A percentile compares a stretch with the other conserved stretches of the same genome.
Evolutionary conservation across 805 yeast species (phyloP).

Genomic region (Cyberlindnera meyerae): DNA sequence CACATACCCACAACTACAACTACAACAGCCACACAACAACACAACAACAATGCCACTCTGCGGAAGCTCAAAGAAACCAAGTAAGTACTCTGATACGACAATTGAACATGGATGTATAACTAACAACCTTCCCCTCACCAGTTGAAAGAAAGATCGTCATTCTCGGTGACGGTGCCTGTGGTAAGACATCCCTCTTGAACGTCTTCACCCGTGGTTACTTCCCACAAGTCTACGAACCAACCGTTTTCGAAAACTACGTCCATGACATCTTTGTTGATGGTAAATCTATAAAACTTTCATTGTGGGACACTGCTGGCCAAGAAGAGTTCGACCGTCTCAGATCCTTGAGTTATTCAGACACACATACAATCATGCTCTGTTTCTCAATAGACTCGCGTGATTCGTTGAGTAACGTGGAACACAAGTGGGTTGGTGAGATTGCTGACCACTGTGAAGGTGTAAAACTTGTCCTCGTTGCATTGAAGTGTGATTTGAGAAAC

Average conservation of each 20-base stretch:
- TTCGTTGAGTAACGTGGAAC: conserved; percentile 89
- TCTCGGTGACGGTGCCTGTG: conserved; percentile 89
- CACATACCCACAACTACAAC: no score
- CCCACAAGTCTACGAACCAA: conserved; percentile 73
- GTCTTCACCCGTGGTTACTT: conserved; percentile 65
- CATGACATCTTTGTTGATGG: conserved; percentile 46
- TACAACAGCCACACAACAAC: background rate
- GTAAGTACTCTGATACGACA: conserved; percentile 5
- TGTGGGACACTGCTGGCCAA: conserved; percentile 92
- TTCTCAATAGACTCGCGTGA: conserved; percentile 92
- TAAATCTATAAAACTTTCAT: conserved; percentile 58
- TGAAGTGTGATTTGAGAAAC: conserved; percentile 87
- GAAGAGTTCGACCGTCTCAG: conserved; percentile 80
- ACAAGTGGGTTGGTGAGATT: conserved; percentile 96
- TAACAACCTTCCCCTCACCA: conserved; percentile 1
- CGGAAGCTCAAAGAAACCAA: conserved; percentile 40
- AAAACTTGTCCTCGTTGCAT: conserved; percentile 85
- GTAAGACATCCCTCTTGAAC: conserved; percentile 73
- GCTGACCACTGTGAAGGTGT: conserved; percentile 97
- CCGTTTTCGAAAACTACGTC: conserved; percentile 76
- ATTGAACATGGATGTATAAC: background rate
- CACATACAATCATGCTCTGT: conserved; percentile 95
- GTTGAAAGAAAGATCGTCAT: conserved; percentile 78
- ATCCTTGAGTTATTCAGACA: conserved; percentile 78
- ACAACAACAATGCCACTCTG: conserved; percentile 35